Conservation (phyloP, 352 stramenopile genomes). For the Globisporangium orthogonon region DNA sequence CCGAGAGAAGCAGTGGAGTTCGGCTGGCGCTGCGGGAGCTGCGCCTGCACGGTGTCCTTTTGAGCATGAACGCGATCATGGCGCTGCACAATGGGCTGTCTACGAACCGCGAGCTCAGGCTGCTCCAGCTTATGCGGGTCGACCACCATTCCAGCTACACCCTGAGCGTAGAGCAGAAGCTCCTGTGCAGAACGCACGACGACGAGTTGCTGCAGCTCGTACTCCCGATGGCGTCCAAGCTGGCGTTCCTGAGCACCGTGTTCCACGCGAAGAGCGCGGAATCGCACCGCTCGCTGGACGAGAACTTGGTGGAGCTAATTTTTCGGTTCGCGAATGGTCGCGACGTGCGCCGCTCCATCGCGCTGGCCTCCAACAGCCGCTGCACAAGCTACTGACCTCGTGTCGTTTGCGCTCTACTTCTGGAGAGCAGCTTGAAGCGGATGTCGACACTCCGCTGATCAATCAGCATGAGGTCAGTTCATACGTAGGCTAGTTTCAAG, state of each 20-base stretch:
- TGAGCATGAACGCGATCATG: neutral
- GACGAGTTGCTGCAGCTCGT: neutral
- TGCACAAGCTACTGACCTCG: neutral
- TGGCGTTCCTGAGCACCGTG: conserved; percentile 3
- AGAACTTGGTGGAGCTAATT: neutral
- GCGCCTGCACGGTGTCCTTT: neutral
- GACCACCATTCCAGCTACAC: neutral
- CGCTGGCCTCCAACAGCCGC: neutral
- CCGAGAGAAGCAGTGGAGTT: neutral
- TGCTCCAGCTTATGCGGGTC: neutral
- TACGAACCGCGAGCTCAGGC: neutral
- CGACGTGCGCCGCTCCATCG: neutral
- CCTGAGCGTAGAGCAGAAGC: neutral
- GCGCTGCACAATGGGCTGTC: neutral
- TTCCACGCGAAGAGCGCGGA: neutral
- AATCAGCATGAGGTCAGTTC: too few species aligned
- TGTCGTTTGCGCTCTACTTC: too few species aligned
- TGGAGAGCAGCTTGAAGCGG: too few species aligned
- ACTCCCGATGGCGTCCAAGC: neutral
- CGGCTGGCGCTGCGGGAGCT: conserved; percentile 1
- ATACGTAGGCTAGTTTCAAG: too few species aligned
- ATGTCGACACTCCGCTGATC: too few species aligned
- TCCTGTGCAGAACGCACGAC: neutral
- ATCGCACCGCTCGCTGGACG: neutral
- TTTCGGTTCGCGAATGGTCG: neutral